Conservation (phyloP, 1,284 basidiomycete species). For the Inonotus hispidus region DNA sequence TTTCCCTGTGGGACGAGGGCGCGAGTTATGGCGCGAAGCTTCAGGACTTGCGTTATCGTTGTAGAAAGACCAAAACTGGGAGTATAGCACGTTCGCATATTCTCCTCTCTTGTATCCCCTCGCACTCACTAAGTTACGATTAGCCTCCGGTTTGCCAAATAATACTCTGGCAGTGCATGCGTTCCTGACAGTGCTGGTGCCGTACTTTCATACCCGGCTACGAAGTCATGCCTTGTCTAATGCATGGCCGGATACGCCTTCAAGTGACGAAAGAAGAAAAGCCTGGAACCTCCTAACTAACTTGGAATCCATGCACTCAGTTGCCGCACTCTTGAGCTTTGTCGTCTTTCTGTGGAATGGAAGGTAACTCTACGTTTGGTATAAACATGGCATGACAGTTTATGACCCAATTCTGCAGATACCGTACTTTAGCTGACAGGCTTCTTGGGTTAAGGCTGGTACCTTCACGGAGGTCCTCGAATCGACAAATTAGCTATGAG, state of each 20-base stretch:
- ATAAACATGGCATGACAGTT: not conserved
- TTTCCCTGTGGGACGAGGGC: constrained; percentile 76
- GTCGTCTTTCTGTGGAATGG: constrained; percentile 84
- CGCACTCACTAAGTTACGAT: not conserved
- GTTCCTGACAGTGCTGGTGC: constrained; percentile 67
- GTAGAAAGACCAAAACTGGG: constrained; percentile 25
- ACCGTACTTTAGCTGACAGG: constrained; percentile 82
- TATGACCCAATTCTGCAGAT: constrained; percentile 41
- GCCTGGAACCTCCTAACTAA: constrained; percentile 71
- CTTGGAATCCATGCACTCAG: constrained; percentile 60
- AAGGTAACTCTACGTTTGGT: constrained; percentile 43
- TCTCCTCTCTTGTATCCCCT: constrained; percentile 19
- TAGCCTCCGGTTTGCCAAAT: constrained; percentile 59
- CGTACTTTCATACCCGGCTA: constrained; percentile 74
- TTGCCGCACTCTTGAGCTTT: constrained; percentile 71
- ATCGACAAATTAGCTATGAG: constrained; percentile 92
- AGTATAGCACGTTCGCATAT: constrained; percentile 30
- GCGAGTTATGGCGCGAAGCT: constrained; percentile 90
- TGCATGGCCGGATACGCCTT: constrained; percentile 88
- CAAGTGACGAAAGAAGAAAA: constrained; percentile 67
- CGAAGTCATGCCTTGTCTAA: constrained; percentile 72
- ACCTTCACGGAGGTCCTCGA: constrained; percentile 66
- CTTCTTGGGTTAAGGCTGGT: constrained; percentile 76
- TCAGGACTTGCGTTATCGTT: constrained; percentile 73
- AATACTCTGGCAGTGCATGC: constrained; percentile 64